phyloP scores from a whole-genome alignment of 306 rosid genomes.

The Herpetospermum pedunculosum region DNA sequence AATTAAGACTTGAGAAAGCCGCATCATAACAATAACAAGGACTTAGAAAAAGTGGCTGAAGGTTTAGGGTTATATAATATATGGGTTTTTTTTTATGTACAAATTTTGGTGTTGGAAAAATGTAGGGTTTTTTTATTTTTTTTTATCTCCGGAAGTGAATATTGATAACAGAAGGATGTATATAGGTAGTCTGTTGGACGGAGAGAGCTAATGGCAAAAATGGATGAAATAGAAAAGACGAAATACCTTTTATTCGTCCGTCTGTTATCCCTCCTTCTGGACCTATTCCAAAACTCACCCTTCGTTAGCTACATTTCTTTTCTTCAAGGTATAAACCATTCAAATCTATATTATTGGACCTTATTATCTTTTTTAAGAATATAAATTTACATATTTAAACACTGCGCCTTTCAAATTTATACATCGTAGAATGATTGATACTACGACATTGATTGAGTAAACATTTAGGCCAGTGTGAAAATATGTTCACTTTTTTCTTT shows the following conservation, averaged over 20 bases:
- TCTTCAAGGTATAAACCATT: no score
- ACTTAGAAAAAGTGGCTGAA: neutral
- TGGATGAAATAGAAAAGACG: constrained; percentile 86
- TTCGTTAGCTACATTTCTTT: neutral
- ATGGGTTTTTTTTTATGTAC: neutral
- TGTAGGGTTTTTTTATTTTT: neutral
- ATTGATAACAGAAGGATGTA: constrained; percentile 79
- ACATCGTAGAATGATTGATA: no score
- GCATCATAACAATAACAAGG: neutral
- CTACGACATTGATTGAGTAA: no score
- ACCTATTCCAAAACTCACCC: constrained; percentile 28
- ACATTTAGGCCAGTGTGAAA: no score
- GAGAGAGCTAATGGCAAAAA: constrained; percentile 80
- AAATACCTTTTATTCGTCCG: constrained; percentile 64
- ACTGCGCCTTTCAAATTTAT: no score
- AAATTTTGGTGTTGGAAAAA: neutral
- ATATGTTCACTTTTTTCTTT: no score
- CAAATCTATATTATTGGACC: no score
- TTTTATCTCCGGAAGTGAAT: constrained; percentile 74
- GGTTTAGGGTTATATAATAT: neutral
- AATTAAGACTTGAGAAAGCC: neutral
- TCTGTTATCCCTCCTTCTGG: constrained; percentile 81
- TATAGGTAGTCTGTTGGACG: constrained; percentile 59
- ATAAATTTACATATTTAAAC: no score
- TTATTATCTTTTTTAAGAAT: no score